A percentile compares a stretch with the other conserved stretches of the same genome.
phyloP scores from a whole-genome alignment of 2,329 filamentous ascomycete species.

The Aureobasidium sp. region DNA sequence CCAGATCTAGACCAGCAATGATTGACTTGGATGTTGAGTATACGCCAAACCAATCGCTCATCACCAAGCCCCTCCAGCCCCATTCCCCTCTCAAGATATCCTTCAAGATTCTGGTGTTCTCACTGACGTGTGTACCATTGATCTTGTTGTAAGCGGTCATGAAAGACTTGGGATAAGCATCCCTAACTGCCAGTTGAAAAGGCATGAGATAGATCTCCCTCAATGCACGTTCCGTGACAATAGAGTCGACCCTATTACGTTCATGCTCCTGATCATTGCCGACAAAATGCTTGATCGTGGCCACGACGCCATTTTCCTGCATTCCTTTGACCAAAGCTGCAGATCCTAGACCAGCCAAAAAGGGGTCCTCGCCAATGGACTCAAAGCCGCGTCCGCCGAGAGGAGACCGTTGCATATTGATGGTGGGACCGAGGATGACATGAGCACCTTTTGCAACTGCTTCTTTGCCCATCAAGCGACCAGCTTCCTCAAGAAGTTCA shows the following conservation, averaged over 20 bases:
- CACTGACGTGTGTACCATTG: conserved; percentile 60
- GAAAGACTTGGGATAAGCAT: conserved; percentile 58
- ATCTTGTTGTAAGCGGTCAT: conserved; percentile 72
- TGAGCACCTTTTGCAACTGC: conserved; percentile 64
- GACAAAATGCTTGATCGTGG: conserved; percentile 71
- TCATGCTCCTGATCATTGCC: conserved; percentile 67
- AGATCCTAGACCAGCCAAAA: conserved; percentile 63
- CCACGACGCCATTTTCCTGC: conserved; percentile 64
- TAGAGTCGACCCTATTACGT: conserved; percentile 54
- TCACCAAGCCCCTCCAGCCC: conserved; percentile 48
- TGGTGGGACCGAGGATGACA: conserved; percentile 65
- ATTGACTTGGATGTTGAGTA: conserved; percentile 60
- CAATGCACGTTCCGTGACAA: conserved; percentile 55
- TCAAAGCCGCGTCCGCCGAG: conserved; percentile 82
- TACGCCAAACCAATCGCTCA: conserved; percentile 65
- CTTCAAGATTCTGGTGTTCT: conserved; percentile 56
- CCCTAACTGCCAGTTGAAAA: conserved; percentile 63
- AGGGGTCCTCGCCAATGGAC: conserved; percentile 76
- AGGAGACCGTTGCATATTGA: conserved; percentile 74
- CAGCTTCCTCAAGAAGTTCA: conserved; percentile 59
- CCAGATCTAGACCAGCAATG: conserved; percentile 70
- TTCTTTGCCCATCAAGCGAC: conserved; percentile 62
- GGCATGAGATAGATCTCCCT: conserved; percentile 66
- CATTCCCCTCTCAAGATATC: conserved; percentile 62
- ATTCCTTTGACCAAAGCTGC: conserved; percentile 53